These are phyloP conservation scores for Alectoria sarmentosa DNA, from an alignment of 495 filamentous ascomycete species.

Conservation along the genomic window DNA sequence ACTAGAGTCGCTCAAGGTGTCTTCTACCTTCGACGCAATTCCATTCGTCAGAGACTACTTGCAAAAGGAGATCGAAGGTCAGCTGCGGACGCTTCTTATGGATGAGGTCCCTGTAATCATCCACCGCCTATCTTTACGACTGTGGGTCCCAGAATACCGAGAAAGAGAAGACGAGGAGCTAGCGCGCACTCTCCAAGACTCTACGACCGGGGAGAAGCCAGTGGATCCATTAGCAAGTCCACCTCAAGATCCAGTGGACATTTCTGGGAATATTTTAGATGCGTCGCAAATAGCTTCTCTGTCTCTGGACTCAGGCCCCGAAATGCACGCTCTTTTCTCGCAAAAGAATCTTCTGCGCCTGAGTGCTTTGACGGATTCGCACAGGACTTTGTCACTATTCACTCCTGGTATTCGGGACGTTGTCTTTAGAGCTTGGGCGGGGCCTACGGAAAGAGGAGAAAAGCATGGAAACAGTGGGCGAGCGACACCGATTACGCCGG, in stretches of 20 bases:
- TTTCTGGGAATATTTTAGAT: slow-evolving; percentile 67
- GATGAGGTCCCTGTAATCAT: slow-evolving; percentile 96
- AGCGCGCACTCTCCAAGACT: slow-evolving; percentile 23
- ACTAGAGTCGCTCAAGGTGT: slow-evolving; percentile 94
- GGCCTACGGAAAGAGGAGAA: slow-evolving; percentile 64
- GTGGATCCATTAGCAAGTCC: slow-evolving; percentile 77
- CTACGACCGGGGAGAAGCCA: slow-evolving; percentile 36
- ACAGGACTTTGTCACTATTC: slow-evolving; percentile 79
- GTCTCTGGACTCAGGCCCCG: slow-evolving; percentile 65
- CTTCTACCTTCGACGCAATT: slow-evolving; percentile 97
- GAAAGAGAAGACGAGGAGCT: slow-evolving; percentile 49
- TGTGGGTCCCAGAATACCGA: slow-evolving; percentile 86
- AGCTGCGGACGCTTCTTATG: slow-evolving; percentile 89
- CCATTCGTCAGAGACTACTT: slow-evolving; percentile 96
- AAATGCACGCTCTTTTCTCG: slow-evolving; percentile 78
- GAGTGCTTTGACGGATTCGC: slow-evolving; percentile 68
- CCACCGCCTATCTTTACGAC: slow-evolving; percentile 77
- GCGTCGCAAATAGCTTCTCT: slow-evolving; percentile 64
- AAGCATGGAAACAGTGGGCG: slow-evolving; percentile 38
- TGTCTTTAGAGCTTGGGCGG: slow-evolving; percentile 87
- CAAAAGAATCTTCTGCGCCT: slow-evolving; percentile 81
- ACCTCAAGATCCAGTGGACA: slow-evolving; percentile 69
- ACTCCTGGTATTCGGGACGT: slow-evolving; percentile 77
- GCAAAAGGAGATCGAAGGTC: slow-evolving; percentile 93
- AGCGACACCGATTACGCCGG: slow-evolving; percentile 29